phyloP scores from a whole-genome alignment of 371 early-diverging fungal species.

The Apophysomyces sp. region DNA sequence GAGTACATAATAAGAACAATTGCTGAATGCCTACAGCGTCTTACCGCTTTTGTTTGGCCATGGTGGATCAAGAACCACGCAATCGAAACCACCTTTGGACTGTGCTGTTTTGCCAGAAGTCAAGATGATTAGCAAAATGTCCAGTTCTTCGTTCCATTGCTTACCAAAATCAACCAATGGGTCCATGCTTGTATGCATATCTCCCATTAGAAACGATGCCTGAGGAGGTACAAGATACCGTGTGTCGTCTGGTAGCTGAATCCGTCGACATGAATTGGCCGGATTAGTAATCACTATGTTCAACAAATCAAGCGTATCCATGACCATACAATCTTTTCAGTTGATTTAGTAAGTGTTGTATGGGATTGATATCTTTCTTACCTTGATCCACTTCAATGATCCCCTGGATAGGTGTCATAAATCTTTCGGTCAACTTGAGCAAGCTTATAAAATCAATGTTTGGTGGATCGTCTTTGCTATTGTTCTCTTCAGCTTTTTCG shows the following conservation, averaged over 20 bases:
- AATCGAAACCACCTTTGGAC: conserved; percentile 45
- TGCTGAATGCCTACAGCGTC: not conserved
- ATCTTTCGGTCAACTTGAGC: conserved; percentile 20
- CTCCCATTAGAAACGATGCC: conserved; percentile 37
- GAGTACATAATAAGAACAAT: too few relatives aligned
- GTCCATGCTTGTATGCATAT: conserved; percentile 26
- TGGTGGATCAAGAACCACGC: conserved; percentile 78
- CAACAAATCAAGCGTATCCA: conserved; percentile 37
- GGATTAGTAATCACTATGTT: conserved; percentile 20
- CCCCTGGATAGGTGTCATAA: not conserved
- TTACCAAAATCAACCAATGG: conserved; percentile 31
- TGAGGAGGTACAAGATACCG: conserved; percentile 37
- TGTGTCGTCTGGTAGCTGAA: conserved; percentile 18
- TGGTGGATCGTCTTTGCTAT: conserved; percentile 7
- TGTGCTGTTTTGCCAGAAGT: too few relatives aligned
- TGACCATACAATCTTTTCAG: not conserved
- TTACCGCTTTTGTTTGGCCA: conserved; percentile 72
- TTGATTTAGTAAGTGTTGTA: not conserved
- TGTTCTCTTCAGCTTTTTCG: not conserved
- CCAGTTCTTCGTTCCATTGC: not conserved
- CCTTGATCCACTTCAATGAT: not conserved
- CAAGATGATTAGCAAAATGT: not conserved
- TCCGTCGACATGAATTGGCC: not conserved
- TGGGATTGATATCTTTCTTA: not conserved
- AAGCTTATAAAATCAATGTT: conserved; percentile 32